phyloP scores from a whole-genome alignment of 2,329 filamentous ascomycete species.

The Xylariaceae sp. region DNA sequence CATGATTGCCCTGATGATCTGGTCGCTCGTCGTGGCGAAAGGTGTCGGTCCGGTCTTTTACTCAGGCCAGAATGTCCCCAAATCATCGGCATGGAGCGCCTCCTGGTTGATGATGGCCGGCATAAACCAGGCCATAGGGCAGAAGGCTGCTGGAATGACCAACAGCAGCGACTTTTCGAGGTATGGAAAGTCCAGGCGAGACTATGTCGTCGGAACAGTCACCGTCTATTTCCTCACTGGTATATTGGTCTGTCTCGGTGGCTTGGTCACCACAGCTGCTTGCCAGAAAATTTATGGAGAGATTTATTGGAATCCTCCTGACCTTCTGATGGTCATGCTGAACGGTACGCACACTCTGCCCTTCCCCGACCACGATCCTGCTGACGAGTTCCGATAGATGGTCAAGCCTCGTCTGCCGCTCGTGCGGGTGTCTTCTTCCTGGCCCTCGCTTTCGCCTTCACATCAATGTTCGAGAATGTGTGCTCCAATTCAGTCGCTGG shows the following conservation, averaged over 20 bases:
- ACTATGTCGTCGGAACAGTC: constrained; percentile 29
- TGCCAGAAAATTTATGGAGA: constrained; percentile 34
- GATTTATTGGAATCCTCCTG: constrained; percentile 36
- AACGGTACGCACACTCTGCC: constrained; percentile 9
- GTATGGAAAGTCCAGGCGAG: constrained; percentile 26
- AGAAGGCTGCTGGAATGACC: constrained; percentile 26
- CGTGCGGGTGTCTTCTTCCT: constrained; percentile 18
- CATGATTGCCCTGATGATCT: constrained; percentile 40
- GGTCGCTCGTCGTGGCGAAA: constrained; percentile 33
- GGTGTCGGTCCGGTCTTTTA: constrained; percentile 37
- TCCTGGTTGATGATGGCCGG: constrained; percentile 37
- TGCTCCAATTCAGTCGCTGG: constrained; percentile 20
- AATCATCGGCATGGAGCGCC: constrained; percentile 25
- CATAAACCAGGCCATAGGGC: constrained; percentile 33
- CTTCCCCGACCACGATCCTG: background rate
- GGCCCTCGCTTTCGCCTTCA: constrained; percentile 3
- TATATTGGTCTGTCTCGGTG: constrained; percentile 30
- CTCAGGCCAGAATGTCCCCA: constrained; percentile 25
- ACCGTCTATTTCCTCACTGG: constrained; percentile 29
- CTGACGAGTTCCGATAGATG: constrained; percentile 9
- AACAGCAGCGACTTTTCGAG: constrained; percentile 32
- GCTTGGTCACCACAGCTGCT: constrained; percentile 32
- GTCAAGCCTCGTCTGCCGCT: constrained; percentile 25
- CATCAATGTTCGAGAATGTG: constrained; percentile 30
- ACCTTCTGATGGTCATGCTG: constrained; percentile 35